Base-by-base conservation (phyloP, 2,329 filamentous ascomycete species). In the Daldinia eschscholtzii region DNA sequence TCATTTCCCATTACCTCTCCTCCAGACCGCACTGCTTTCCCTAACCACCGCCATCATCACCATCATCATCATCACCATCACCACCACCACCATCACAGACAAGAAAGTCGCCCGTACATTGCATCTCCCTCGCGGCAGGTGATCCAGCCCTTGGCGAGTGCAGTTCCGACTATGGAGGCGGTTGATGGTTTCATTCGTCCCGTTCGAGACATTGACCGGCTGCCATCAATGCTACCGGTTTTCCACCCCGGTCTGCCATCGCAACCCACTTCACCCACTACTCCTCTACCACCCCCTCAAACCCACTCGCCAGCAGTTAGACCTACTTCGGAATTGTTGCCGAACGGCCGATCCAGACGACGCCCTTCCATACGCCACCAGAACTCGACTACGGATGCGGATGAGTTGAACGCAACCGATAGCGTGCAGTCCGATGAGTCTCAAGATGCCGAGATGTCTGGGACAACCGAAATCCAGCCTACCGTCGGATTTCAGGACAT, bases 241-340 rank as follows among this genome's bases (percentile, higher is more conserved):
- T 84, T 91, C 61, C 88, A 92, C 70, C 85, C 87, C 10, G 91
- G 92, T 60, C 82, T 94, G 61, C 87, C 88, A 46, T 98, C 95
- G n/a, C 94, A 97, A 78, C 96, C 96, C 7, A 92, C 94, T 64
- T 98, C 94, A 12, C 94, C 94, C 0, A 96, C 93, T 6, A 97
- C 94, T 0, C 94, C 94, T 13, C 86, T 92, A 50, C 91, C 91
- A 53, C 89, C 91, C 1, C 83, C 89, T 28, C 90, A 91, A 81
- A 78, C 86, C 67, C 79, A 84, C 75, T 88, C 88, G 39, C 86
- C 87, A 5, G 85, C 85, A 9, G 84, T 85, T 66, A 87, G 82
- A 68, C 85, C 84, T 28, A 84, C 81, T 20, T 87, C 85, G 52
- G 85, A 82, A 71, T 82, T 85, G 23, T 85, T 85, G 1, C 84